phyloP scores from a whole-genome alignment of 2,329 filamentous ascomycete genomes.

The Blastomyces parvus region DNA sequence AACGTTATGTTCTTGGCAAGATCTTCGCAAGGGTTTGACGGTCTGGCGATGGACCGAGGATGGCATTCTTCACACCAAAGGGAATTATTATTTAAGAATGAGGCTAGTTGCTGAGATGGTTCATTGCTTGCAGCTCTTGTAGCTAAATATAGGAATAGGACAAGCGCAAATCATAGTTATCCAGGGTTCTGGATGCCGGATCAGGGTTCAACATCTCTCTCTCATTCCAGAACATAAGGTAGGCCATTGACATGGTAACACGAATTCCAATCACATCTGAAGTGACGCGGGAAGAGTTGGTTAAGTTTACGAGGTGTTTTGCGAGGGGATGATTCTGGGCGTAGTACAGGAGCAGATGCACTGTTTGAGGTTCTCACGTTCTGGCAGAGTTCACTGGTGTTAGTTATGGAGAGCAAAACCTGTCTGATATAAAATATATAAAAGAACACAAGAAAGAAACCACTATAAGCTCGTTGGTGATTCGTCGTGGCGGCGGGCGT shows the following conservation, averaged over 20 bases:
- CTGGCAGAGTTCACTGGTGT: neutral
- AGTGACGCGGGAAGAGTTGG: too few species aligned
- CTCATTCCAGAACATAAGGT: too few species aligned
- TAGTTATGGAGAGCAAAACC: too few species aligned
- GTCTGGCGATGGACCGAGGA: neutral
- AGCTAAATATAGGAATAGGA: neutral
- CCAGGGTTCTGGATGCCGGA: too few species aligned
- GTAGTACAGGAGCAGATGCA: too few species aligned
- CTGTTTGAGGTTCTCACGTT: neutral
- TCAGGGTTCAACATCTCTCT: too few species aligned
- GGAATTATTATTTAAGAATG: neutral
- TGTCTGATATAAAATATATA: too few species aligned
- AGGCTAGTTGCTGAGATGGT: neutral
- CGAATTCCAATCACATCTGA: neutral
- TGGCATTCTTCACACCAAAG: neutral
- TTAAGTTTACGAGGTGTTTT: too few species aligned
- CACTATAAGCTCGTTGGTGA: too few species aligned
- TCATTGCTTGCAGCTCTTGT: neutral
- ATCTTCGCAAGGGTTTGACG: neutral
- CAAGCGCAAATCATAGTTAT: too few species aligned
- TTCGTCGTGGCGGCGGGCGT: too few species aligned
- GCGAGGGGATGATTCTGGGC: neutral
- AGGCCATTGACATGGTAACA: neutral
- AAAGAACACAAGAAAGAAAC: neutral
- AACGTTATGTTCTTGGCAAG: slow-evolving; percentile 7